These are phyloP conservation scores for Yamadazyma sp. DNA, from an alignment of 1,139 yeast species.

Conservation along the genomic window DNA sequence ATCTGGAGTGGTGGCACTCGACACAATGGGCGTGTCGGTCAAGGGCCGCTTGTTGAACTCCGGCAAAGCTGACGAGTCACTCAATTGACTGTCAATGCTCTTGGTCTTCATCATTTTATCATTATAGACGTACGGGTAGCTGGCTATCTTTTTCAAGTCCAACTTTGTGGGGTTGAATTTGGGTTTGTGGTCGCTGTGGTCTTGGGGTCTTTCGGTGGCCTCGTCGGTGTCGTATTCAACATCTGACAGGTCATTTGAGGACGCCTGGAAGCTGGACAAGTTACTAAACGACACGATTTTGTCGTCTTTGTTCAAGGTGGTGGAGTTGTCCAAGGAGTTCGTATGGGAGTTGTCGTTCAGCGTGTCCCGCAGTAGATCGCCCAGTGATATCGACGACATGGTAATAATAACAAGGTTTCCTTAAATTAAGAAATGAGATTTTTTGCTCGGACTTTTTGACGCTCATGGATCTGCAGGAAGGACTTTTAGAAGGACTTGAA, in stretches of 20 bases:
- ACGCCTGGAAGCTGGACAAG: constrained; percentile 12
- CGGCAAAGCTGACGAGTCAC: constrained; percentile 39
- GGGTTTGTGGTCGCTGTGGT: neutral
- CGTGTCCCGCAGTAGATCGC: constrained; percentile 2
- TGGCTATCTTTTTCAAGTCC: constrained; percentile 15
- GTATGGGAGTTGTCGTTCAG: constrained; percentile 2
- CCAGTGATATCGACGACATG: constrained; percentile 10
- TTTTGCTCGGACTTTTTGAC: constrained; percentile 2
- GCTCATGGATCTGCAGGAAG: neutral
- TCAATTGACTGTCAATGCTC: constrained; percentile 30
- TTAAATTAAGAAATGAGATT: neutral
- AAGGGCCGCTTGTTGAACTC: constrained; percentile 68
- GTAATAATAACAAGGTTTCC: neutral
- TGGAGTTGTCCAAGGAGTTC: constrained; percentile 5
- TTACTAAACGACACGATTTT: constrained; percentile 14
- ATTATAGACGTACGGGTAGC: constrained; percentile 19
- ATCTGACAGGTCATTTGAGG: constrained; percentile 15
- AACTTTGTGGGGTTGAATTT: neutral
- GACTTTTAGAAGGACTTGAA: neutral
- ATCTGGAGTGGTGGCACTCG: constrained; percentile 54
- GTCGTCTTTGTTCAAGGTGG: constrained; percentile 4
- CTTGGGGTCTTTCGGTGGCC: too few species aligned
- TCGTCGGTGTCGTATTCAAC: constrained; percentile 8
- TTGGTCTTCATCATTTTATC: constrained; percentile 24
- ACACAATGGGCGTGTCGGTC: constrained; percentile 69